These are phyloP conservation scores for Monosporascus sp. DNA, from an alignment of 2,329 filamentous ascomycete species.

Conservation along the genomic window DNA sequence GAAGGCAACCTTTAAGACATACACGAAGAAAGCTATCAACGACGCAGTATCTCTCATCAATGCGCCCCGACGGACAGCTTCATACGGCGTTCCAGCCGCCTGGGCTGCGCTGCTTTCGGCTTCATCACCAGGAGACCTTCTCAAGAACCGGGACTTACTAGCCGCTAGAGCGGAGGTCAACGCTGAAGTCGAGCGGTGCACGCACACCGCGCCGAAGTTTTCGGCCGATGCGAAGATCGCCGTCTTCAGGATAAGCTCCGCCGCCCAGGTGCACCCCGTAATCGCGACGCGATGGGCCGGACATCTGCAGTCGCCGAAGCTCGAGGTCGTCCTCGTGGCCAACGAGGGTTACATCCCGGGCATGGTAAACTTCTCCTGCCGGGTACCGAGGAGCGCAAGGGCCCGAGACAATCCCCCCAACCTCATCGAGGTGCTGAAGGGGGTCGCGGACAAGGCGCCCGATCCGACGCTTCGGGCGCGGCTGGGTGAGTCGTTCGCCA, in stretches of 20 bases:
- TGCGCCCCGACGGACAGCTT: constrained; percentile 57
- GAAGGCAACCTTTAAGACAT: constrained; percentile 51
- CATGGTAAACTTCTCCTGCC: constrained; percentile 63
- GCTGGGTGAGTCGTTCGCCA: constrained; percentile 58
- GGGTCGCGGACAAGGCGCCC: constrained; percentile 39
- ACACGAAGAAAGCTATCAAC: constrained; percentile 58
- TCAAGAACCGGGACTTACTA: constrained; percentile 42
- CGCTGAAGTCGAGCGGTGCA: constrained; percentile 55
- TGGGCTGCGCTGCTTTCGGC: constrained; percentile 54
- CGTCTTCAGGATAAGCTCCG: constrained; percentile 55
- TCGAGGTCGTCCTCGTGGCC: constrained; percentile 61
- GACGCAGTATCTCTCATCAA: constrained; percentile 60
- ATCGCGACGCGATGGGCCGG: constrained; percentile 64
- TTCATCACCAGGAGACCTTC: constrained; percentile 43
- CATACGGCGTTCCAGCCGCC: constrained; percentile 54
- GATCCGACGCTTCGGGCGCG: constrained; percentile 37
- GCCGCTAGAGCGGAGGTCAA: constrained; percentile 54
- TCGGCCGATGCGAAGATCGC: constrained; percentile 57
- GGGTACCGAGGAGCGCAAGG: constrained; percentile 52
- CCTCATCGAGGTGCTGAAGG: constrained; percentile 54
- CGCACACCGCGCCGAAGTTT: constrained; percentile 59
- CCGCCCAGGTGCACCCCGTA: constrained; percentile 60
- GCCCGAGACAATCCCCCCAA: constrained; percentile 51
- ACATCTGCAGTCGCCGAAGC: constrained; percentile 49
- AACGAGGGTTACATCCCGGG: constrained; percentile 61